Evolutionary conservation across 495 filamentous ascomycete genomes (phyloP).

Genomic region (Pyrenopolyporus hunteri): DNA sequence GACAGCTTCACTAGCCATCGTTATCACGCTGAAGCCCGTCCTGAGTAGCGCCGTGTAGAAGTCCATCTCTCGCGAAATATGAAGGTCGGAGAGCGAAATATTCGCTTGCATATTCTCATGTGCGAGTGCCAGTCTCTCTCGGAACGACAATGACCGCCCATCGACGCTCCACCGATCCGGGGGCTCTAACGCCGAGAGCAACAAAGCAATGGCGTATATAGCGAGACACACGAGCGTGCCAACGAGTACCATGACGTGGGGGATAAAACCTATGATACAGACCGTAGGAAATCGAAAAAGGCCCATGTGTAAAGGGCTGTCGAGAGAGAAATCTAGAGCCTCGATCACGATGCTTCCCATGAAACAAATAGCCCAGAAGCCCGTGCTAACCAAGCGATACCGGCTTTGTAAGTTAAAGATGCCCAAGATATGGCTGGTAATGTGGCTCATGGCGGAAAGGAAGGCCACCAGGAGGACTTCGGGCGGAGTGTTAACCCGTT

Average conservation of each 20-base stretch:
- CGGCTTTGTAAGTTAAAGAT: constrained; percentile 77
- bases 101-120: constrained; percentile 93
- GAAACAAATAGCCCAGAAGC: constrained; percentile 86
- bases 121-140: constrained; percentile 63
- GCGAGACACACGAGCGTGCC: constrained; percentile 75
- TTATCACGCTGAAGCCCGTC: constrained; percentile 83
- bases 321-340: constrained; percentile 63
- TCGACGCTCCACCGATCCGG: constrained; percentile 35
- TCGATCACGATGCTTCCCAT: constrained; percentile 81
- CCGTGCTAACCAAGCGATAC: constrained; percentile 82
- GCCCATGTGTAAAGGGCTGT: constrained; percentile 53
- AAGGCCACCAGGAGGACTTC: constrained; percentile 86
- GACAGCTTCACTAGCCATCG: constrained; percentile 92
- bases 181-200: constrained; percentile 75
- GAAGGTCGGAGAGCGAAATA: constrained; percentile 77
- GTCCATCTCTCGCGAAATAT: constrained; percentile 83
- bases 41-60: constrained; percentile 92
- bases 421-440: constrained; percentile 83
- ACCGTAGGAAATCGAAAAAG: constrained; percentile 87
- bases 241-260: constrained; percentile 80
- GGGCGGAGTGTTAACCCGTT: constrained; percentile 77
- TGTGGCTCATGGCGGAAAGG: constrained; percentile 86
- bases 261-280: constrained; percentile 92
- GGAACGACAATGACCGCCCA: constrained; percentile 40
- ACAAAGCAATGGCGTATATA: constrained; percentile 79